phyloP scores from a whole-genome alignment of 2,329 filamentous ascomycete genomes.

The Pyrenophora teres region DNA sequence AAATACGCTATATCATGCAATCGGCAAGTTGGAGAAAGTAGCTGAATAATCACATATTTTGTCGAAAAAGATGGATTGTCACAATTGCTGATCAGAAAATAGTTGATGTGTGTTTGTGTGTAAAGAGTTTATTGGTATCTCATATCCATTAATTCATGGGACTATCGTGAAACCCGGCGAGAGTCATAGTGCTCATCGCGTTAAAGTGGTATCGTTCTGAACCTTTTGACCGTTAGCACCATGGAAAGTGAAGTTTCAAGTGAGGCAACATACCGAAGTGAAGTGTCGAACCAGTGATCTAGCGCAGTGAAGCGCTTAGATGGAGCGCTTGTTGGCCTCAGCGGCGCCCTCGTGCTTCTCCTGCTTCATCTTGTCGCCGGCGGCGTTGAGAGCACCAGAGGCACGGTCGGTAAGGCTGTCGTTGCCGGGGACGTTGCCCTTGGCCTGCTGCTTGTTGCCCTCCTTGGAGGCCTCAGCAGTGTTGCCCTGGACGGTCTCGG shows the following conservation, averaged over 20 bases:
- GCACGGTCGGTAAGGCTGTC: slow-evolving; percentile 54
- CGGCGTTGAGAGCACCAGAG: slow-evolving; percentile 58
- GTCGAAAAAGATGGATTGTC: background rate
- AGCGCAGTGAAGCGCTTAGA: slow-evolving; percentile 25
- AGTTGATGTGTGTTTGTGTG: slow-evolving; percentile 6
- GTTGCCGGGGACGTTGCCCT: slow-evolving; percentile 61
- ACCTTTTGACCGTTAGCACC: background rate
- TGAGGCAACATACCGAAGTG: slow-evolving; percentile 19
- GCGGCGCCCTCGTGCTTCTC: slow-evolving; percentile 55
- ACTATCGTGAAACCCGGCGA: slow-evolving; percentile 23
- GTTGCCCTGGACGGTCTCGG: slow-evolving; percentile 65
- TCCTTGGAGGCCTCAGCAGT: slow-evolving; percentile 66
- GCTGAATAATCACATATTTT: background rate
- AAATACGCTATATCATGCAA: too few relatives aligned
- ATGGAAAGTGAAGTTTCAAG: background rate
- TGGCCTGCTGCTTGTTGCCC: slow-evolving; percentile 65
- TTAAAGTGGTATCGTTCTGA: slow-evolving; percentile 22
- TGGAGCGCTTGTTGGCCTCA: slow-evolving; percentile 55
- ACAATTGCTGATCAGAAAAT: background rate
- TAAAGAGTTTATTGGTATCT: slow-evolving; percentile 36
- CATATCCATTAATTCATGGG: slow-evolving; percentile 28
- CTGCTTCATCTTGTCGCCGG: slow-evolving; percentile 60
- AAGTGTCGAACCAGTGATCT: slow-evolving; percentile 20
- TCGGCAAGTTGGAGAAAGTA: too few relatives aligned
- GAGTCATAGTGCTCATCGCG: slow-evolving; percentile 27